Conservation (phyloP, 805 yeast genomes). For the Candida berthetii region DNA sequence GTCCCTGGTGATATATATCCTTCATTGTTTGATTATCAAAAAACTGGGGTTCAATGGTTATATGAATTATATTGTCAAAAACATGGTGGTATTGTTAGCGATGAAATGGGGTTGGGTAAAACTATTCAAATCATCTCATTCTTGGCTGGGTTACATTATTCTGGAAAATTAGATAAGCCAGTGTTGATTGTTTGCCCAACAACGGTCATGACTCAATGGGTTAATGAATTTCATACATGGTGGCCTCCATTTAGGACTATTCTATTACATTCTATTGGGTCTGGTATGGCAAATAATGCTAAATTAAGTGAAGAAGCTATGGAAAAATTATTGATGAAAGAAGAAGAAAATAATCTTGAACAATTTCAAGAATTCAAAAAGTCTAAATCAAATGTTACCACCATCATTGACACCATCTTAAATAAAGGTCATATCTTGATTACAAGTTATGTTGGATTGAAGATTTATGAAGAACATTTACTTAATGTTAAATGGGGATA, state of each 20-base stretch:
- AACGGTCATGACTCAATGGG: slow-evolving; percentile 95
- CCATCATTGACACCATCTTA: slow-evolving; percentile 51
- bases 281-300: slow-evolving; percentile 56
- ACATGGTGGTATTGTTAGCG: slow-evolving; percentile 94
- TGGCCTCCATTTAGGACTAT: slow-evolving; percentile 93
- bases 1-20: slow-evolving; percentile 92
- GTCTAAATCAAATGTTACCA: slow-evolving; percentile 31
- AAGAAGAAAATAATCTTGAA: slow-evolving; percentile 36
- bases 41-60: slow-evolving; percentile 96
- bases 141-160: slow-evolving; percentile 84
- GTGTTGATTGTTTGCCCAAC: slow-evolving; percentile 92
- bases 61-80: slow-evolving; percentile 88
- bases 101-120: slow-evolving; percentile 97
- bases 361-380: slow-evolving; percentile 19
- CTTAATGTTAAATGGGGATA: slow-evolving; percentile 82
- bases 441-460: slow-evolving; percentile 87
- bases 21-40: slow-evolving; percentile 85
- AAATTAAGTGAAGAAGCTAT: slow-evolving; percentile 38
- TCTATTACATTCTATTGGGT: slow-evolving; percentile 86
- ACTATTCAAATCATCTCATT: slow-evolving; percentile 91
- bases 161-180: slow-evolving; percentile 69
- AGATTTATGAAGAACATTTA: slow-evolving; percentile 56
- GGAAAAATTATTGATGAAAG: slow-evolving; percentile 38
- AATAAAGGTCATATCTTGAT: slow-evolving; percentile 75
- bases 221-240: slow-evolving; percentile 93